Evolutionary conservation across 1,284 basidiomycete species (phyloP), one percentile per base, ranked within the genome.

Genomic region (Ceratobasidium sp.): DNA sequence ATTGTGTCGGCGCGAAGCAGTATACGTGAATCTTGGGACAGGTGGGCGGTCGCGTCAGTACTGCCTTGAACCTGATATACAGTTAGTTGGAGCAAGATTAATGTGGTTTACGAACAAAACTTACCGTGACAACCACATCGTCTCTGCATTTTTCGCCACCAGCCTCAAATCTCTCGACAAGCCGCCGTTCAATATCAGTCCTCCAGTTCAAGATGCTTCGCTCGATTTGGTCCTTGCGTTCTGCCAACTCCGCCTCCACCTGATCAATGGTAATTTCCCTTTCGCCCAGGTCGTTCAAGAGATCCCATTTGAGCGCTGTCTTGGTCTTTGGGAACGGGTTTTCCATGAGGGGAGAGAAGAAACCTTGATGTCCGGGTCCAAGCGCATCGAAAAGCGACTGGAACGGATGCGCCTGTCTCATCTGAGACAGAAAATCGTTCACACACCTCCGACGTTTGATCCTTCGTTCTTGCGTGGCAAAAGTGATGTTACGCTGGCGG

Each of bases 1-100:
- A 66, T 18, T 6, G 63, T 66, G 49, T 66, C 63, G 49, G 63
- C 63, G 7, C 63, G 63, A 43, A 66, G 63, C 1, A 66, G 47
- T 6, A 66, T 14, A 23, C 63, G 63, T 13, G 63, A 18, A 35
- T 41, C 43, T 23, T 7, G 28, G 11, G 63, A 23, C 2, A 66
- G 32, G 43, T 54, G 47, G 1, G 13, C 13, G 16, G 47, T 38
- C 32, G 32, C 46, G 32, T 41, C 49, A 16, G 32, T 52, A 21
- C 49, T 54, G 14, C 63, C 63, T 52, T 54, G 32, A 14, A 66
- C 63, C 63, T 66, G 21, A n/a, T 11, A 59, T 43, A 13, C 21
- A 16, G n/a, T 49, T 13, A 30, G 23, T 63, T 23, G 32, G 18
- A 61, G 32, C 32, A 1, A 63, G 32, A 47, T 21, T 30, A 47